Evolutionary conservation across 257 asterid genomes (phyloP).

Genomic region (Solanum sitiens): DNA sequence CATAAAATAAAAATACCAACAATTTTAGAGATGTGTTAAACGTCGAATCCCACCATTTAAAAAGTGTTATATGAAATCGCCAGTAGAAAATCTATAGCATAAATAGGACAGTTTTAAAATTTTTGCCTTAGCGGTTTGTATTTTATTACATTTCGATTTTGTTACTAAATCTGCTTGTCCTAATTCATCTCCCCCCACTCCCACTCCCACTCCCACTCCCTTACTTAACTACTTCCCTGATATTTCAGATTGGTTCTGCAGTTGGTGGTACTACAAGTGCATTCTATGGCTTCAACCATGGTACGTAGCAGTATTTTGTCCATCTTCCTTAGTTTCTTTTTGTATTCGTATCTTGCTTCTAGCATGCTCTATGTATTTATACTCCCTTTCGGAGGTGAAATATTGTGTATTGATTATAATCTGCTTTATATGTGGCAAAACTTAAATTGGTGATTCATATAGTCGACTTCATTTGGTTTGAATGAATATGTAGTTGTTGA

Average conservation of each 20-base stretch:
- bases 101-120: not conserved
- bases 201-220: not conserved
- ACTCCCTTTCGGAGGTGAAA: not conserved
- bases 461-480: not conserved
- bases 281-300: constrained; percentile 68
- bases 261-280: constrained; percentile 84
- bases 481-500: not conserved
- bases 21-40: not conserved
- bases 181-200: too few relatives aligned
- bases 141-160: not conserved
- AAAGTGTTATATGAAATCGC: not conserved
- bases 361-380: not conserved
- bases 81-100: not conserved
- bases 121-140: not conserved
- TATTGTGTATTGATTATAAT: not conserved
- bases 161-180: not conserved
- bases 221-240: not conserved
- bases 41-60: not conserved
- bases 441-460: not conserved
- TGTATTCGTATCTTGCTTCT: not conserved
- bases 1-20: not conserved
- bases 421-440: not conserved
- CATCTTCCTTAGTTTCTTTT: not conserved
- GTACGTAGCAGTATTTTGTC: constrained; percentile 18
- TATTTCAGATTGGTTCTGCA: constrained; percentile 75